Base-by-base conservation (phyloP, 2,329 filamentous ascomycete genomes). In the Diplodia mutila region DNA sequence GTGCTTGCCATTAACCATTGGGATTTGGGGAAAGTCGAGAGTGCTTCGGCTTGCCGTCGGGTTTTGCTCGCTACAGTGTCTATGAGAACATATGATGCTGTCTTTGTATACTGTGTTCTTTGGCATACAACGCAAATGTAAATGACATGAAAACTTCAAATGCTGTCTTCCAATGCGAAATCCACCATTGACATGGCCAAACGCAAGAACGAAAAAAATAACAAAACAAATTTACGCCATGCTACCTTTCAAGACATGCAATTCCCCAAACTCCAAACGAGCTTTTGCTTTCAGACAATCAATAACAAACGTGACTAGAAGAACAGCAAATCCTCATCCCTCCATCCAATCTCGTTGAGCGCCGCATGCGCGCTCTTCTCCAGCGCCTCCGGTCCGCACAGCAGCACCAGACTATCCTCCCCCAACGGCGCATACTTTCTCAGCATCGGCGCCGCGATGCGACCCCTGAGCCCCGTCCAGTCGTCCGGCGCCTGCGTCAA, bases 331-430 rank as follows among this genome's bases (percentile, higher is more conserved):
- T 94, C 87, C 16, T 89, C 85, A 69, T 92, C 89, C 9, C 77
- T 82, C 91, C 92, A 96, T 0, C 91, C 91, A 76, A 90, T 80
- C 14, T 82, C 84, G 65, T 83, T 75, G 72, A 91, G 76, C 29
- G 86, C 85, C 54, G 80, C 76, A 70, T 85, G 85, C 4, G 87
- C 88, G 67, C 84, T 87, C 69, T 88, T 89, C 80, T 96, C 92
- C 82, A 97, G 82, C 3, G 89, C 80, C 71, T 85, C 87, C 0
- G 93, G 93, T 2, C 93, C 93, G 79, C 93, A 97, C 18, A 97
- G 84, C 68, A 97, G 79, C 16, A 92, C 88, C 82, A 97, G 73
- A 2, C 75, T 76, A n/a, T 76, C 75, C 7, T 86, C 84, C 0
- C 81, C 81, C 48, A 73, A 70, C 39, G 70, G 81, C 78, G 71